A percentile compares a stretch with the other conserved stretches of the same genome.
phyloP scores from a whole-genome alignment of 202 grass and related monocot genomes.

The Musa balbisiana region DNA sequence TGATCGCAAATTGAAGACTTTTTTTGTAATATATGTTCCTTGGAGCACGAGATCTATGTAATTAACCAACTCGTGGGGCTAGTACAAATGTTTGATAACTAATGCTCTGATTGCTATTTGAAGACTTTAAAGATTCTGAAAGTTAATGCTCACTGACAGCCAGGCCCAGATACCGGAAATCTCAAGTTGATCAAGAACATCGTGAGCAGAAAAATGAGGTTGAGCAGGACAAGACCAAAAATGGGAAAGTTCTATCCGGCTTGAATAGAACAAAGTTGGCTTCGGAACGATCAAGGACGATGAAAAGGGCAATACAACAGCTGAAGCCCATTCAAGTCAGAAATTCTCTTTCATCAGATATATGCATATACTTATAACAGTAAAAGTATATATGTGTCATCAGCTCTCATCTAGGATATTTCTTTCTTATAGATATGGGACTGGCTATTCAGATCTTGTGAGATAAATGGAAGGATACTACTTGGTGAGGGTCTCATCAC shows the following conservation, averaged over 20 bases:
- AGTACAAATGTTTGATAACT: not conserved
- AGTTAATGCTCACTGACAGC: conserved; percentile 32
- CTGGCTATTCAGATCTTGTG: conserved; percentile 93
- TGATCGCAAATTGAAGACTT: not conserved
- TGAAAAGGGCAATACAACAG: conserved; percentile 53
- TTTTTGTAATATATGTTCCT: not conserved
- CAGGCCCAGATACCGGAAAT: conserved; percentile 74
- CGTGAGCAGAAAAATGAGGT: conserved; percentile 19
- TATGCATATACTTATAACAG: not conserved
- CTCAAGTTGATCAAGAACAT: conserved; percentile 21
- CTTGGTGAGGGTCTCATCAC: conserved; percentile 60
- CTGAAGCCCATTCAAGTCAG: conserved; percentile 72
- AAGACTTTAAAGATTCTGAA: conserved; percentile 19
- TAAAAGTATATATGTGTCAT: not conserved
- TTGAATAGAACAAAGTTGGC: conserved; percentile 26
- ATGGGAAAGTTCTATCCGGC: conserved; percentile 8
- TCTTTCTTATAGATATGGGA: conserved; percentile 62
- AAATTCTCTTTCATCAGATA: not conserved
- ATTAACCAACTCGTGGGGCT: not conserved
- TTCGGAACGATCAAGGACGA: conserved; percentile 37
- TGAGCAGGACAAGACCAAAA: conserved; percentile 21
- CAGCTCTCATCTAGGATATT: not conserved
- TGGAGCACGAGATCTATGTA: not conserved
- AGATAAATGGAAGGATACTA: conserved; percentile 77
- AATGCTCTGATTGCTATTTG: too few species aligned